A percentile compares a stretch with the other conserved stretches of the same genome.
Conservation (phyloP, 371 early-diverging fungal genomes). For the Haplosporangium sp. region DNA sequence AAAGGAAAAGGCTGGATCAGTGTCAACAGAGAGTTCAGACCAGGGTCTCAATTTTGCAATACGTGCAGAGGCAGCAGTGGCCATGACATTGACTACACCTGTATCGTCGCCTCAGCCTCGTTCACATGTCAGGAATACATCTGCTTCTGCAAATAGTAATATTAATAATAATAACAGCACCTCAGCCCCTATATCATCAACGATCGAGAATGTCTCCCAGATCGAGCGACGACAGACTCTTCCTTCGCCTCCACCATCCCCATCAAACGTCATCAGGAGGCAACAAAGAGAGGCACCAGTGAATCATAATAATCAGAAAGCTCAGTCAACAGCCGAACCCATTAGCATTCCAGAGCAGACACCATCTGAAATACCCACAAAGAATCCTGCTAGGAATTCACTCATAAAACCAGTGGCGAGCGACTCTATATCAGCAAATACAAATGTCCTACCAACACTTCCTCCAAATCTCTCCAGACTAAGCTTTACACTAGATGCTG, state of each 20-base stretch:
- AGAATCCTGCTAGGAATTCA: not conserved
- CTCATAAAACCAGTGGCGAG: not conserved
- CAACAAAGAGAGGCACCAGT: not conserved
- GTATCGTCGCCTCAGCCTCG: slow-evolving; percentile 21
- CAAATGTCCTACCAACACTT: not conserved
- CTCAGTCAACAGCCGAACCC: not conserved
- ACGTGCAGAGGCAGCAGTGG: not conserved
- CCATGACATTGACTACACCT: slow-evolving; percentile 16
- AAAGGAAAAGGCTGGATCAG: slow-evolving; percentile 23
- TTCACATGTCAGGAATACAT: not conserved
- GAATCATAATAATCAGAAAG: not conserved
- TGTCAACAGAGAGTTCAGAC: not conserved
- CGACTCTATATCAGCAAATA: not conserved
- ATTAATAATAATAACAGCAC: no score
- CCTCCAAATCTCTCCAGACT: slow-evolving; percentile 16
- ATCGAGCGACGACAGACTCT: slow-evolving; percentile 8
- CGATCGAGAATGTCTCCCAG: not conserved
- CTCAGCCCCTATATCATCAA: not conserved
- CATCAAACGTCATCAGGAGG: slow-evolving; percentile 1
- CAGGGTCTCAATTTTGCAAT: not conserved
- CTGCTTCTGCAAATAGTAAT: not conserved
- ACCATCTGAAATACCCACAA: not conserved
- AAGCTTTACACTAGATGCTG: slow-evolving; percentile 14
- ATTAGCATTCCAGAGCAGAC: not conserved
- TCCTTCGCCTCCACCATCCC: slow-evolving; percentile 43